Base-by-base conservation (phyloP, 768 basidiomycete species). In the Phaeotremella skinneri region DNA sequence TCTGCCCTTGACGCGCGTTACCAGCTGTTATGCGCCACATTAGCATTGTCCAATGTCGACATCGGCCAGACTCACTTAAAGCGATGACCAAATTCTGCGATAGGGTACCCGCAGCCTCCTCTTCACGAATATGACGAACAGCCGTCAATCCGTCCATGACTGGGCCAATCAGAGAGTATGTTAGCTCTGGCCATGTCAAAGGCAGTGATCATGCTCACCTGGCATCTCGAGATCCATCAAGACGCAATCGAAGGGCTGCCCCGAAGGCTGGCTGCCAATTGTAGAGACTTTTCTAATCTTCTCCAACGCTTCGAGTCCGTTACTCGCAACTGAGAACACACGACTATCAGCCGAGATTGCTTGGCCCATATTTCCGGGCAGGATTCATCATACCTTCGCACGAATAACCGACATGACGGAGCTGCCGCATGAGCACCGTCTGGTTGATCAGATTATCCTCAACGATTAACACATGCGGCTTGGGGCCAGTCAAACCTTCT, bases 91-190 rank as follows among this genome's bases (percentile, higher is more conserved):
- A 39, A 27, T 63, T 72, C 52, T 53, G 53, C 5, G 49, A 26
- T 51, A 73, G 34, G 23, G 52, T 56, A 0, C 71, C 71, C 2
- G 57, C 69, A 31, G 55, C 55, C 56, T 76, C 75, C 55, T 71
- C 71, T 16, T 62, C 59, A 30, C 75, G 41, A 11, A 76, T 67
- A 57, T 73, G 59, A 13, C 60, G 31, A 27, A 76, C 50, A 1
- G 71, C 69, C 2, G 75, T 74, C 26, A 76, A 50, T 11, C 75
- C 75, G 47, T 76, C 75, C 75, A 76, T 76, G 26, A 76, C 71
- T 68, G 39, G 3, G 1, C 3, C 5, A 14, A 30, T 20, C 16
- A 14, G 11, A 7, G 6, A 25, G 14, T 50, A 25, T 9, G 17
- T 7, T 17, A 17, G 17, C 17, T 37, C 34, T 17, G 34, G 34